Evolutionary conservation across 106 monocot species (phyloP), one percentile per base, ranked within the genome.

Genomic region (Chionographis japonica): DNA sequence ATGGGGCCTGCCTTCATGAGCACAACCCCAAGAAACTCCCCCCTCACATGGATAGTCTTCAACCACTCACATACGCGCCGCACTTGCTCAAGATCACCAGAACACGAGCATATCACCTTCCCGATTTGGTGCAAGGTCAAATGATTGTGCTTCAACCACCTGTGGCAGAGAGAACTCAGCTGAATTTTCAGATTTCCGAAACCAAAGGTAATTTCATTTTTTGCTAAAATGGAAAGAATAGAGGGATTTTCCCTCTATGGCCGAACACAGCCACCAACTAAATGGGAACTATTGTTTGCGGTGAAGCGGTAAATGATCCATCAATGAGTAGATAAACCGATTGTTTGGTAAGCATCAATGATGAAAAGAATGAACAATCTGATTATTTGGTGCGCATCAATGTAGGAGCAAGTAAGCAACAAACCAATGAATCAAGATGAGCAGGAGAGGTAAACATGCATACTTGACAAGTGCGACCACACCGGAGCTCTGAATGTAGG

Each of bases 91-190:
- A 98, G 84, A 61, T 92, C 62, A 19, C 78, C 79, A 20, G 84
- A 70, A 49, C 87, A 90, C 72, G 72, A 68, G 73, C 92, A 92
- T 74, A 98, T 83, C 51, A 83, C 56, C 74, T 87, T 87, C 39
- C 87, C 92, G 55, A 98, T 98, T 65, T 92, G 92, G 4, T 86
- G 84, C 64, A 92, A 98, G 40, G 87, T 87, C 78, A 98, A 56
- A 9, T 81, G 84, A 57, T 92, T 90, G 72, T 98, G 97, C 84
- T 98, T 98, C 81, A 98, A 70, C 97, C 97, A 98, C 87, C 97
- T 98, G 63, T 68, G 72, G 40, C 37, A 68, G 2, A 43, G 13
- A 67, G n/a, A 50, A 35, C 56, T 14, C 52, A 10, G 68, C 52
- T 16, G 27, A 53, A 12, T 6, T 54, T 2, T 8, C 59, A 60